Evolutionary conservation across 176 grass and related monocot genomes (phyloP).

Genomic region (Ensete ventricosum): DNA sequence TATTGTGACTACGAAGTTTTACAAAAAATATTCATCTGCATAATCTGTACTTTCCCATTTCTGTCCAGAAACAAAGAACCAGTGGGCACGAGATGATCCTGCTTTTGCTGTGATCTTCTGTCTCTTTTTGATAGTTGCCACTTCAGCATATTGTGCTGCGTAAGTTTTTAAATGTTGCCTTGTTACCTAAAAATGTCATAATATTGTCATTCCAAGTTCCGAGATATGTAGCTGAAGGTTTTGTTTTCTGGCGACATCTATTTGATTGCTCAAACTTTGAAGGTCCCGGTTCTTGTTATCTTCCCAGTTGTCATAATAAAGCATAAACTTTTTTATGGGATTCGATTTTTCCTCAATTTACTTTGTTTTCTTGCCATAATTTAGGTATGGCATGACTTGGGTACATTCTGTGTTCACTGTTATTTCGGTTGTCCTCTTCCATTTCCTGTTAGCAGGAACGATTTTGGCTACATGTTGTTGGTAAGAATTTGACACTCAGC

Average conservation of each 20-base stretch:
- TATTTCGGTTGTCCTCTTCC: conserved; percentile 55
- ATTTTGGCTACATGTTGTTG: conserved; percentile 82
- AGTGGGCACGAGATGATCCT: conserved; percentile 98
- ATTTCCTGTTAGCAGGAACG: conserved; percentile 87
- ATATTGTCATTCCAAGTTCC: neutral
- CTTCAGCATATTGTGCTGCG: conserved; percentile 85
- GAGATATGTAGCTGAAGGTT: too few species aligned
- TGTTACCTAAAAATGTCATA: neutral
- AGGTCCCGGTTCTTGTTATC: neutral
- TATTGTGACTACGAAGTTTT: neutral
- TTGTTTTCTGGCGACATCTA: neutral
- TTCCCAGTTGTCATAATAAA: neutral
- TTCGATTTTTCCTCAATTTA: conserved; percentile 16
- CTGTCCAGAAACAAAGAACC: conserved; percentile 93
- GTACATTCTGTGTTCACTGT: conserved; percentile 66
- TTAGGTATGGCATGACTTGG: conserved; percentile 77
- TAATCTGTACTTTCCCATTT: neutral
- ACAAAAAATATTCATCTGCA: neutral
- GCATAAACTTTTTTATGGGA: neutral
- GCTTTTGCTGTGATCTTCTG: conserved; percentile 88
- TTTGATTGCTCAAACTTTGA: neutral
- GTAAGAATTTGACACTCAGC: conserved; percentile 32
- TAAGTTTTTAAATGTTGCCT: conserved; percentile 36
- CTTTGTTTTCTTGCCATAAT: conserved; percentile 10
- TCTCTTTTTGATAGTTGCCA: conserved; percentile 86